Evolutionary conservation across 129 eudicot genomes (phyloP).

Genomic region (Ambrosia trifida): DNA sequence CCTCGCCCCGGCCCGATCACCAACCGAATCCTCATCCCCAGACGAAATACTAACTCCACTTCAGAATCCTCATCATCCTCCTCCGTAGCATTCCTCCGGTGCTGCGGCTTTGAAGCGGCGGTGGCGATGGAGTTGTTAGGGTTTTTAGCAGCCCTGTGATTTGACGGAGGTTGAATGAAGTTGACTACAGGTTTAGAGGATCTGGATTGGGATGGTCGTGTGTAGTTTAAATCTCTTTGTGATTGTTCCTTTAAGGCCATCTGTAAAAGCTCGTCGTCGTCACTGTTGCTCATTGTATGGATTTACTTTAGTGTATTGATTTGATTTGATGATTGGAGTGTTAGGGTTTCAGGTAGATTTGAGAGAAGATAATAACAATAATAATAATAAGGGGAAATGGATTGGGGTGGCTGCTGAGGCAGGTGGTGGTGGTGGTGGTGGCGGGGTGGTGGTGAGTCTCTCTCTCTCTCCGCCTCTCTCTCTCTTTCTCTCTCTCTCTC

Average conservation of each 20-base stretch:
- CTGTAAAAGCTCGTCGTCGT: constrained; percentile 93
- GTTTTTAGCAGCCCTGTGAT: constrained; percentile 40
- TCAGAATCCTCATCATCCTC: constrained; percentile 94
- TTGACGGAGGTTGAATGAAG: constrained; percentile 77
- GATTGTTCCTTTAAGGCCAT: constrained; percentile 86
- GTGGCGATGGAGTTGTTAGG: constrained; percentile 26
- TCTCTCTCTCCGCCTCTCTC: too few species aligned
- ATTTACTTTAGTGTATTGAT: too few species aligned
- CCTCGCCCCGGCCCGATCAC: constrained; percentile 46
- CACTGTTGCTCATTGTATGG: constrained; percentile 60
- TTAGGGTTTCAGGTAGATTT: constrained; percentile 12
- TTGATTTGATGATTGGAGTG: too few species aligned
- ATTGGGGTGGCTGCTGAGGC: too few species aligned
- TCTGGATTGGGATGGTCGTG: constrained; percentile 47
- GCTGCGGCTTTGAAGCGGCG: constrained; percentile 30
- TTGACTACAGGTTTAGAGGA: constrained; percentile 68
- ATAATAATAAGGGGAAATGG: too few species aligned
- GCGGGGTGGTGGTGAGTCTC: too few species aligned
- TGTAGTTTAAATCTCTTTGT: constrained; percentile 67
- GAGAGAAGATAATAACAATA: too few species aligned
- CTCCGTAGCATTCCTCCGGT: constrained; percentile 48
- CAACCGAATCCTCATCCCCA: constrained; percentile 76
- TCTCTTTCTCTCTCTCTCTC: too few species aligned
- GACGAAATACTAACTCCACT: constrained; percentile 92
- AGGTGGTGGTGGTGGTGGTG: too few species aligned